Evolutionary conservation across 805 yeast genomes (phyloP), one percentile per base, ranked within the genome.

Genomic region (Lachancea mirantina): DNA sequence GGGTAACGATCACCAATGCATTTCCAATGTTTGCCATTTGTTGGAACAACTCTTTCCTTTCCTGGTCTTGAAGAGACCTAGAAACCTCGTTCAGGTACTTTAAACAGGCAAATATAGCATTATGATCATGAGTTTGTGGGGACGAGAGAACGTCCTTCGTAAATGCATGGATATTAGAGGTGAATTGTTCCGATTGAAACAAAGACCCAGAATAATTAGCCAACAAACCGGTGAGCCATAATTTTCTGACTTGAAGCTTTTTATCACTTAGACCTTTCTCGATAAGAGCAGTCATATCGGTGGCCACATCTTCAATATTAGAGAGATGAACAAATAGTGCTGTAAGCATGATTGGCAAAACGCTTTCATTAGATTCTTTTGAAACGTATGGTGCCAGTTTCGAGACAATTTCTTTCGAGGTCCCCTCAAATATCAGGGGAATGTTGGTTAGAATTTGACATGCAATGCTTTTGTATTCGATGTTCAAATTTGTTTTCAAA

Each of bases 341-440:
- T 6, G 57, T 52, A 5, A 79, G 61, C 36, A 76, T 61, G 3
- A 64, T 59, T 3, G 60, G 38, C 23, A 87, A 62, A 0, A 83
- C 73, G 1, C 42, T 11, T 49, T 89, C 97, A 45, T 85, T 84
- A 28, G 76, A 72, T 47, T 89, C 97, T 45, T 83, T 87, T 0
- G 71, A 33, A 3, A 80, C 62, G n/a, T 76, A 58, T 2, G 79
- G 65, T 1, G 67, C 41, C 21, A 84, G 49, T 0, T 59, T 65
- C 1, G 58, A 47, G 2, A 71, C 52, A 4, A 79, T 56, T 20
- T 58, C 62, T 1, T 49, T 40, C 2, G 73, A 64, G 4, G 59
- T 49, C 3, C 55, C 41, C 8, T 43, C 41, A 17, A 31, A 40
- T 3, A 50, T 38, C 3, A 43, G 31, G 5, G 65, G 61, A 10